These are phyloP conservation scores for Neurospora intermedia DNA, from an alignment of 495 filamentous ascomycete genomes.

Conservation along the genomic window DNA sequence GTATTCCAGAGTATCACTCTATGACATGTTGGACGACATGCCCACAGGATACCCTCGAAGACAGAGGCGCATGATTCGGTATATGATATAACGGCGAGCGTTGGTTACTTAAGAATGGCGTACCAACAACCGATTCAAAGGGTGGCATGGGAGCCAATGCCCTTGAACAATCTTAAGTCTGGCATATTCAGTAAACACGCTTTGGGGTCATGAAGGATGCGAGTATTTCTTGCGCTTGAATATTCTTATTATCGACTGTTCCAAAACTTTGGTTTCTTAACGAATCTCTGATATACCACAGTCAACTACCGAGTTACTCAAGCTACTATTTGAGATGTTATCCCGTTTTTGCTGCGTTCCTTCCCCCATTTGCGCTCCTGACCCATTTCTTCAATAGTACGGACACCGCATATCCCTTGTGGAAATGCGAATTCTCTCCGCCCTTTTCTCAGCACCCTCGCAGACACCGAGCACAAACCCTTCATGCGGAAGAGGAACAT, in stretches of 20 bases:
- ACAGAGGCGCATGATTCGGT: not conserved
- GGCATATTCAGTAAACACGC: not conserved
- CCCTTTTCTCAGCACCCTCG: slow-evolving; percentile 10
- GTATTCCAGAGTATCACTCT: not conserved
- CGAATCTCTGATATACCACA: not conserved
- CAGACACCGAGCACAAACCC: slow-evolving; percentile 26
- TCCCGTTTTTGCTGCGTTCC: not conserved
- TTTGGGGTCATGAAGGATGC: not conserved
- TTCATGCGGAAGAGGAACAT: slow-evolving; percentile 19
- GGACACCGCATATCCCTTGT: not conserved
- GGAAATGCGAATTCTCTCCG: not conserved
- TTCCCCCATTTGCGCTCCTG: not conserved
- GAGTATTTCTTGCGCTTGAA: not conserved
- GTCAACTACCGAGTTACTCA: not conserved
- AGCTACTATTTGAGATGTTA: not conserved
- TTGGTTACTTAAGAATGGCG: not conserved
- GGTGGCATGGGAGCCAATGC: not conserved
- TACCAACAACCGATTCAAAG: not conserved
- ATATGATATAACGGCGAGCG: not conserved
- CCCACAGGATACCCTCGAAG: not conserved
- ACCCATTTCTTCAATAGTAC: not conserved
- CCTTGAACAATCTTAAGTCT: not conserved
- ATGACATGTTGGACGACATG: not conserved
- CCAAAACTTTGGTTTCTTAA: not conserved
- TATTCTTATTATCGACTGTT: not conserved